phyloP scores from a whole-genome alignment of 805 yeast genomes.

The Kodamaea kakaduensis region DNA sequence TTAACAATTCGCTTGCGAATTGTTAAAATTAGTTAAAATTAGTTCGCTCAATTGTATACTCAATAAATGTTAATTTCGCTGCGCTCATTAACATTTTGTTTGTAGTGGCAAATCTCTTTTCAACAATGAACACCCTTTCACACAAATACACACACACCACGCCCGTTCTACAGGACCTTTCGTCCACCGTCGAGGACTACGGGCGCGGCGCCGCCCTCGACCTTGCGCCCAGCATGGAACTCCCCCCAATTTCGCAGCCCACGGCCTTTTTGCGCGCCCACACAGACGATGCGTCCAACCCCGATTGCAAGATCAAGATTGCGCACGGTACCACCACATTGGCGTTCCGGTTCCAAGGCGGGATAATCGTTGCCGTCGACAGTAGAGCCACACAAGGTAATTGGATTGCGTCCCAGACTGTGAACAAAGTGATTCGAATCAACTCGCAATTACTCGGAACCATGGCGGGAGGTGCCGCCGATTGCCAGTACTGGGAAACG shows the following conservation, averaged over 20 bases:
- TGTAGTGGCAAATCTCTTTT: too few species aligned
- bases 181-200: slow-evolving; percentile 20
- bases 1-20: too few species aligned
- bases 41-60: too few species aligned
- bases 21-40: too few species aligned
- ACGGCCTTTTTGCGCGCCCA: slow-evolving; percentile 94
- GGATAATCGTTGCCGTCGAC: slow-evolving; percentile 94
- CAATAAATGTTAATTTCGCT: neutral
- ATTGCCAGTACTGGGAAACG: slow-evolving; percentile 98
- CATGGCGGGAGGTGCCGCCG: slow-evolving; percentile 99
- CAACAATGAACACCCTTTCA: slow-evolving; percentile 38
- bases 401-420: slow-evolving; percentile 98
- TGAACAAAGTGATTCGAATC: slow-evolving; percentile 94
- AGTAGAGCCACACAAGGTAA: slow-evolving; percentile 97
- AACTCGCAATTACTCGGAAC: slow-evolving; percentile 94
- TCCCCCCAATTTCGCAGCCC: slow-evolving; percentile 87
- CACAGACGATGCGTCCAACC: slow-evolving; percentile 89
- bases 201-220: slow-evolving; percentile 23
- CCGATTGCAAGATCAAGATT: slow-evolving; percentile 91
- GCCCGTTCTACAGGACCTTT: slow-evolving; percentile 25
- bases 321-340: slow-evolving; percentile 99
- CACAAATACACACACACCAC: slow-evolving; percentile 31
- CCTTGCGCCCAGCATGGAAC: slow-evolving; percentile 57
- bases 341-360: slow-evolving; percentile 94
- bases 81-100: neutral